Percentiles rank a stretch among this genome's conserved stretches.
Conservation (phyloP, 2,329 filamentous ascomycete species). For the Fusarium avenaceum region DNA sequence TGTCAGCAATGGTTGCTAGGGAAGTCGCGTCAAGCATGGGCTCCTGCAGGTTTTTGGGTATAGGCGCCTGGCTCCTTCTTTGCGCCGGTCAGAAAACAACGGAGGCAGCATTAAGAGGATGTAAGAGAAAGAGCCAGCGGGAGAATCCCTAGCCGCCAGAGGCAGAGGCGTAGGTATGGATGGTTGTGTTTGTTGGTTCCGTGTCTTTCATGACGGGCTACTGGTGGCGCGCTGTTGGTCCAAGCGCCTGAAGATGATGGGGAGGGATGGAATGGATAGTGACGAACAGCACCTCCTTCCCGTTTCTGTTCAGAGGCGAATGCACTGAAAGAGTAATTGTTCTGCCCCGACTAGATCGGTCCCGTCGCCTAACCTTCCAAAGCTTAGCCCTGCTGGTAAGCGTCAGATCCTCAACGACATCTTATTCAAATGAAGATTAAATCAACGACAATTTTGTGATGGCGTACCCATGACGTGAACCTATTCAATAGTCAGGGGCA, state of each 20-base stretch:
- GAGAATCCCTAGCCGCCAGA: constrained; percentile 37
- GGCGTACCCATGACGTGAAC: too few relatives aligned
- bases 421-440: background rate
- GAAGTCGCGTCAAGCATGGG: constrained; percentile 13
- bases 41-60: constrained; percentile 7
- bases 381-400: background rate
- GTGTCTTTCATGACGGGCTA: constrained; percentile 30
- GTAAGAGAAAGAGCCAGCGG: background rate
- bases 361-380: background rate
- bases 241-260: constrained; percentile 24
- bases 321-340: constrained; percentile 23
- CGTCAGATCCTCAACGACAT: background rate
- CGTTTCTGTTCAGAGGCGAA: constrained; percentile 1
- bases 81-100: background rate
- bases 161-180: constrained; percentile 10
- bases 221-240: constrained; percentile 41
- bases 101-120: background rate
- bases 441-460: background rate
- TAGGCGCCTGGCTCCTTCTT: background rate
- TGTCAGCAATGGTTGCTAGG: background rate
- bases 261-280: constrained; percentile 9
- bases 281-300: background rate
- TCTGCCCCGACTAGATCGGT: constrained; percentile 21
- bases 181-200: constrained; percentile 19
- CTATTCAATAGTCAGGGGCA: background rate